Evolutionary conservation across 2,329 filamentous ascomycete genomes (phyloP).

Genomic region (Karstenula rhodostoma): DNA sequence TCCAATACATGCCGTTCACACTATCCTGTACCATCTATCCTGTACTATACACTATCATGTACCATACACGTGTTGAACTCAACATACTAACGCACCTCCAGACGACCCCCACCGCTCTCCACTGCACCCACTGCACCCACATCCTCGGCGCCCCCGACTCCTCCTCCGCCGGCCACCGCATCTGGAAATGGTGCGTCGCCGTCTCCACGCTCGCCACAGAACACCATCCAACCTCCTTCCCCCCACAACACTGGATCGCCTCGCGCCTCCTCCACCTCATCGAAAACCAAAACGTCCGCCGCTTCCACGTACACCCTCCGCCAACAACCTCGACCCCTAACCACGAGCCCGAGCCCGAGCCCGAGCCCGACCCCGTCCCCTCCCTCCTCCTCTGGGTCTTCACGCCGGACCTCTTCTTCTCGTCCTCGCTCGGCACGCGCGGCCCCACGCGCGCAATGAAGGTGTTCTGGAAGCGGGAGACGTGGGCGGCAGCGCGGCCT

Average conservation of each 20-base stretch:
- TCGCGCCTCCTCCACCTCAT: conserved; percentile 64
- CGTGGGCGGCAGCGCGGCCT: conserved; percentile 31
- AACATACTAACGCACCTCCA: conserved; percentile 8
- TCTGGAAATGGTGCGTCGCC: conserved; percentile 60
- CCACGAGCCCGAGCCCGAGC: not conserved
- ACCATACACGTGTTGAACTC: no score
- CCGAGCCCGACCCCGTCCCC: conserved; percentile 20
- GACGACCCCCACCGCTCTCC: conserved; percentile 23
- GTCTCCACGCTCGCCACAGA: conserved; percentile 21
- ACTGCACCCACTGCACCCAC: conserved; percentile 51
- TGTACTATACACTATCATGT: no score
- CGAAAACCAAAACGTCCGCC: conserved; percentile 63
- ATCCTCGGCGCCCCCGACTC: conserved; percentile 54
- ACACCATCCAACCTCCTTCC: conserved; percentile 22
- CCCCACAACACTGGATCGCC: conserved; percentile 57
- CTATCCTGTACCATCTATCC: no score
- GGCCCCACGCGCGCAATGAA: conserved; percentile 64
- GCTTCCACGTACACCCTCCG: conserved; percentile 61
- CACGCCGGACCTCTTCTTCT: conserved; percentile 66
- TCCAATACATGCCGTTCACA: not conserved
- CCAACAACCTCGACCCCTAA: not conserved
- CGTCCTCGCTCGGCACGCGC: conserved; percentile 51
- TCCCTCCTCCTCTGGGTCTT: conserved; percentile 65
- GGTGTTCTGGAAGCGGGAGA: conserved; percentile 59
- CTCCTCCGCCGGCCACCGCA: conserved; percentile 55